A percentile compares a stretch with the other conserved stretches of the same genome.
Evolutionary conservation across 345 rosid genomes (phyloP).

Genomic region (Populus nigra): DNA sequence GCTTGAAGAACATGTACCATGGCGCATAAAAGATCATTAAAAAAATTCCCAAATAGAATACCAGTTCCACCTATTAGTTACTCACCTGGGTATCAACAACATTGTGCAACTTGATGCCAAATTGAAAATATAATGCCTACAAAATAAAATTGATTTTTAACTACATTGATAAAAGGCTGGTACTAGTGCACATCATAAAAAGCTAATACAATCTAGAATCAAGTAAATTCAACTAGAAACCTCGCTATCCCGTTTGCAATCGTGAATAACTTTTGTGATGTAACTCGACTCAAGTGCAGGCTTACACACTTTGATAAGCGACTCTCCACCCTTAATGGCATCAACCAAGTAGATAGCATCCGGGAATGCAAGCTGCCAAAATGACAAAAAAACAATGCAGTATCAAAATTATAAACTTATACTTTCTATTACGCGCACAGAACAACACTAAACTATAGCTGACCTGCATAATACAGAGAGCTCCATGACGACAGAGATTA

Average conservation of each 20-base stretch:
- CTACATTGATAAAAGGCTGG: background rate
- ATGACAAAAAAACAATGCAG: background rate
- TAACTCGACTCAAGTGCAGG: slow-evolving; percentile 90
- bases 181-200: slow-evolving; percentile 1
- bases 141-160: slow-evolving; percentile 19
- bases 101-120: slow-evolving; percentile 80
- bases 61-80: slow-evolving; percentile 3
- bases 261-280: slow-evolving; percentile 93
- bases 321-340: slow-evolving; percentile 68
- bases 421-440: background rate
- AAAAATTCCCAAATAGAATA: background rate
- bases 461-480: slow-evolving; percentile 95
- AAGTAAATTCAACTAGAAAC: slow-evolving; percentile 46
- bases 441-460: background rate
- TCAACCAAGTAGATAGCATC: slow-evolving; percentile 89
- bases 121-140: slow-evolving; percentile 88
- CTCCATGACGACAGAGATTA: slow-evolving; percentile 77
- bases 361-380: slow-evolving; percentile 84
- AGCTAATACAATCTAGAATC: slow-evolving; percentile 15
- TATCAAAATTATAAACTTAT: background rate
- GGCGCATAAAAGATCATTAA: background rate
- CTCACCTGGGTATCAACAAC: slow-evolving; percentile 89
- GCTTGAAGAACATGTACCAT: background rate
- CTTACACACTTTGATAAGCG: slow-evolving; percentile 77
- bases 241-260: slow-evolving; percentile 99